Evolutionary conservation across 2,329 filamentous ascomycete species (phyloP).

Genomic region (Volutella citrinella): DNA sequence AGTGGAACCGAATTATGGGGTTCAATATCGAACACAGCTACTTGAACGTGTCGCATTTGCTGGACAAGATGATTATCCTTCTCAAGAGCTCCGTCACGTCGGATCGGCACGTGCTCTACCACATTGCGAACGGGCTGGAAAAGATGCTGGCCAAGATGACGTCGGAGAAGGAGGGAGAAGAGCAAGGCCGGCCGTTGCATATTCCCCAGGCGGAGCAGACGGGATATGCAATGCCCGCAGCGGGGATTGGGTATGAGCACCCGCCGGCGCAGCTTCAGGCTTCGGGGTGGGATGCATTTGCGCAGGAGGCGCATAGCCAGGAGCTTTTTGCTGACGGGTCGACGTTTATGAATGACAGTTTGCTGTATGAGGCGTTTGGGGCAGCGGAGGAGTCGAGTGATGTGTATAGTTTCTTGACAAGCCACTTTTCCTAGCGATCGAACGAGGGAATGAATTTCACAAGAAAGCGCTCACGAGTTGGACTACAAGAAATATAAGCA

Average conservation of each 20-base stretch:
- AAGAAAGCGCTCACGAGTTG: too few relatives aligned
- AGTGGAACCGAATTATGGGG: conserved; percentile 31
- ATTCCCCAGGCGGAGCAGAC: background rate
- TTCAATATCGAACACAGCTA: conserved; percentile 32
- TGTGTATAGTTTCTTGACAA: conserved; percentile 11
- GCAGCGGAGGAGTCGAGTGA: conserved; percentile 9
- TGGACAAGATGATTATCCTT: conserved; percentile 30
- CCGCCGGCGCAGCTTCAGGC: background rate
- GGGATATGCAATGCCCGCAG: background rate
- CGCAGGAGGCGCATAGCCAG: conserved; percentile 3
- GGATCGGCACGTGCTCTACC: conserved; percentile 34
- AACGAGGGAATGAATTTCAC: too few relatives aligned
- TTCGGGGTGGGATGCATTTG: conserved; percentile 6
- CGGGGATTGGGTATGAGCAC: conserved; percentile 3
- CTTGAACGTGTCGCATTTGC: conserved; percentile 24
- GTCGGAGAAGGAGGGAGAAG: conserved; percentile 3
- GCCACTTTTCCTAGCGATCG: conserved; percentile 4
- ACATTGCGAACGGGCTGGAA: conserved; percentile 33
- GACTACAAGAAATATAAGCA: too few relatives aligned
- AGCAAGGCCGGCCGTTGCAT: background rate
- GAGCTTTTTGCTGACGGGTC: conserved; percentile 15
- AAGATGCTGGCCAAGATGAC: conserved; percentile 29
- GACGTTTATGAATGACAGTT: conserved; percentile 22
- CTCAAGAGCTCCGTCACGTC: conserved; percentile 28
- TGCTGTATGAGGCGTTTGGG: conserved; percentile 28